Evolutionary conservation across 176 grass and related monocot species (phyloP), one percentile per base, ranked within the genome.

Genomic region (Puccinellia tenuiflora): DNA sequence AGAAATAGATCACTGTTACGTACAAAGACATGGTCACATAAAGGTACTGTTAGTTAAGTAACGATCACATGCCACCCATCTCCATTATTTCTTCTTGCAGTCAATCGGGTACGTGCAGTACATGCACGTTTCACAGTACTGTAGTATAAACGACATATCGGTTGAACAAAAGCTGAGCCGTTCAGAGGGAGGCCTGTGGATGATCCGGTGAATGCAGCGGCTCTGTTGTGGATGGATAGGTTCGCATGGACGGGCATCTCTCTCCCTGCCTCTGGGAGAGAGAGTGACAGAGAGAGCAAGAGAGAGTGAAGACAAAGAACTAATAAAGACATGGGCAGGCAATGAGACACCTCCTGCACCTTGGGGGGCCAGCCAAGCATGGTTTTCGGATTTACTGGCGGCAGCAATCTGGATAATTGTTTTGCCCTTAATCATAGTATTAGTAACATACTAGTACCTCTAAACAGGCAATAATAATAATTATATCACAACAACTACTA

Each of bases 271-370:
- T 15, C 51, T 18, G 45, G 42, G 35, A 45, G 33, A 13, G 39
- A 45, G 11, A 20, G 24, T 20, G 69, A 73, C 22, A 24, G 18
- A 35, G 31, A 68, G 34, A 1, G 65, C 5, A 8, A 38, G 34
- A 5, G 34, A 40, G 68, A 16, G 34, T 69, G 25, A 24, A 74
- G 85, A 87, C 82, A 94, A 85, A 73, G 7, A 56, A 80, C 29
- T 85, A 92, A 79, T 89, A 56, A 88, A 91, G 81, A 84, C 57
- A 85, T 80, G 52, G 57, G 52, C 78, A 88, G 76, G 87, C 87
- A 73, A 78, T 76, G 71, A 81, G 86, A 88, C 82, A 78, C 61
- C 45, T 85, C 53, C 71, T 80, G 81, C 51, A 3, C 65, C 62
- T 50, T 68, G 45, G 21, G 73, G 88, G 10, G 43, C 52, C 73